A percentile compares a stretch with the other conserved stretches of the same genome.
Conservation (phyloP, 805 yeast species). For the Ogataea philodendri region DNA sequence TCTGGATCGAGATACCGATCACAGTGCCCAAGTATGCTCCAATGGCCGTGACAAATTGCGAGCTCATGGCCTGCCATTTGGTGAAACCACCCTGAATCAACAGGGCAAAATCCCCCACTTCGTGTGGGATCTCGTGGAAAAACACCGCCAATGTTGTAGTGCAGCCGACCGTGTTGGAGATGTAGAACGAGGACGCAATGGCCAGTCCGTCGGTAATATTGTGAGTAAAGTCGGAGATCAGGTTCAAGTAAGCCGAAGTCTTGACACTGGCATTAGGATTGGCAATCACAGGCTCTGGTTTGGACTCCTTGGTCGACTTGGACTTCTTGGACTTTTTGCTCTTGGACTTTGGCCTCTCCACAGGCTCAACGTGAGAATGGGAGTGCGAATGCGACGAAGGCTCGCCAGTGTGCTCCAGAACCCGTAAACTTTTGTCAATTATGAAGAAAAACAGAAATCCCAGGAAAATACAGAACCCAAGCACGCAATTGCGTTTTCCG, state of each 20-base stretch:
- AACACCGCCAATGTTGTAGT: conserved; percentile 69
- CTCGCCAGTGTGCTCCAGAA: conserved; percentile 40
- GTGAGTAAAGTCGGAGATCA: conserved; percentile 70
- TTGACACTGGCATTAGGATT: conserved; percentile 40
- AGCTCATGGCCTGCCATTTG: conserved; percentile 61
- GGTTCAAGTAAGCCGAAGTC: conserved; percentile 59
- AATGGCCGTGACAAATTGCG: conserved; percentile 62
- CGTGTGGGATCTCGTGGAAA: conserved; percentile 80
- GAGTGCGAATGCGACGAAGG: conserved; percentile 45
- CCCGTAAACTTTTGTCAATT: conserved; percentile 60
- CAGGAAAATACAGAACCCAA: conserved; percentile 54
- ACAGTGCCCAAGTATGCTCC: conserved; percentile 68
- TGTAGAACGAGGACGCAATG: conserved; percentile 66
- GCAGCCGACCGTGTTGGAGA: conserved; percentile 58
- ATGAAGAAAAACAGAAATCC: conserved; percentile 61
- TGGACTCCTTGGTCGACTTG: conserved; percentile 15
- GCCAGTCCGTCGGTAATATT: conserved; percentile 79
- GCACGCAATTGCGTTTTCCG: conserved; percentile 44
- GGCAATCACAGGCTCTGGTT: conserved; percentile 29
- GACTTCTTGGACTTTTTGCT: conserved; percentile 17
- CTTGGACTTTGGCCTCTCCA: conserved; percentile 18
- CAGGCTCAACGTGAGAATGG: conserved; percentile 32
- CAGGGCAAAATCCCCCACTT: conserved; percentile 76
- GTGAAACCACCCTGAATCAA: conserved; percentile 67
- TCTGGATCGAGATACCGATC: conserved; percentile 58